These are phyloP conservation scores for Paramecium bursaria DNA, from an alignment of 73 alveolate genomes.

Conservation along the genomic window DNA sequence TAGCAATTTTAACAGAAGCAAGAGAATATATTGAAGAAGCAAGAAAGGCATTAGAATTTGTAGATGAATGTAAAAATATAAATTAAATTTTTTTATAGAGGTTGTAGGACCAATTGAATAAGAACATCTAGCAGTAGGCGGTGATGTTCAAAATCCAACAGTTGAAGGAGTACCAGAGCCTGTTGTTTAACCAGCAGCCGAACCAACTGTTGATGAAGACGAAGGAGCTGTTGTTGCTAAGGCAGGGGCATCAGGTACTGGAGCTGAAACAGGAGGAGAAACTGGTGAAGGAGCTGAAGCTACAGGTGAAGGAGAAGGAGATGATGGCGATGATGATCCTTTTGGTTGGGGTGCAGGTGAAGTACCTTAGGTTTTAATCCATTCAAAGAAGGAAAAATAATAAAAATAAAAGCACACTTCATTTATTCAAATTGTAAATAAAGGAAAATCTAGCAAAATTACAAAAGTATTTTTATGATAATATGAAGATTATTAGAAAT, in stretches of 20 bases:
- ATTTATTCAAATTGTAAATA: slow-evolving; percentile 9
- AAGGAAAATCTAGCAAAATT: slow-evolving; percentile 20
- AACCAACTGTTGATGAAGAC: not conserved
- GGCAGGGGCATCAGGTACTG: not conserved
- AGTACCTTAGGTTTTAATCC: slow-evolving; percentile 25
- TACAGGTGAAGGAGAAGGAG: not conserved
- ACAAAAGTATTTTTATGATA: slow-evolving; percentile 2
- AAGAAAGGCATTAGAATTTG: not conserved
- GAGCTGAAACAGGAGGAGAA: not conserved
- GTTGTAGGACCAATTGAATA: not conserved
- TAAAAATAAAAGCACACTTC: slow-evolving; percentile 3
- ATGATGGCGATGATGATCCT: slow-evolving; percentile 47
- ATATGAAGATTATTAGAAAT: not conserved
- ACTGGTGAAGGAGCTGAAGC: not conserved
- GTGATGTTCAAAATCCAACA: slow-evolving; percentile 4
- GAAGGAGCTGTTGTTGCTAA: not conserved
- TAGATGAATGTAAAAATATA: slow-evolving; percentile 19
- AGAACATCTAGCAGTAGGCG: not conserved
- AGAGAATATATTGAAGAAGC: slow-evolving; percentile 35
- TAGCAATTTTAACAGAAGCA: slow-evolving; percentile 19
- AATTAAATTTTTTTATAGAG: not conserved
- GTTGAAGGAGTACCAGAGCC: not conserved
- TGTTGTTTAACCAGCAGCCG: not conserved
- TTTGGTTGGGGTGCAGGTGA: slow-evolving; percentile 65
- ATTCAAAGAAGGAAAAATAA: slow-evolving; percentile 24